Base-by-base conservation (phyloP, 2,329 filamentous ascomycete genomes). In the Diaporthe ampelina region DNA sequence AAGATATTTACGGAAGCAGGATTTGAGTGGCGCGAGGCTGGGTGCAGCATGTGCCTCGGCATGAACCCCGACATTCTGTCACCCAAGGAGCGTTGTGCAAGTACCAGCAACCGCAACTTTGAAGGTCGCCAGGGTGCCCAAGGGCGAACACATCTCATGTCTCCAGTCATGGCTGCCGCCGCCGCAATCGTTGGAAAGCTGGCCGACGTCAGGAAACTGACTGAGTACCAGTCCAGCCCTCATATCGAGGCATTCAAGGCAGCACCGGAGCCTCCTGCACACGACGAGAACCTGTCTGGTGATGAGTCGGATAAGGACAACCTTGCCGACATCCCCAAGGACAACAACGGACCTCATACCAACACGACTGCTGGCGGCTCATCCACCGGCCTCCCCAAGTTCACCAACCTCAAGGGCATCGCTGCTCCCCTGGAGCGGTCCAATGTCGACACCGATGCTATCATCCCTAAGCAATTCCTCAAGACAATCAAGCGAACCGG, bases 401-500 rank as follows among this genome's bases (percentile, higher is more conserved):
- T 98, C 85, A 91, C 91, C 32, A 90, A 91, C 61, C 90, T 97
- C 78, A 96, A 94, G 85, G 97, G 96, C 74, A 93, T 96, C 77
- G 95, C 95, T 1, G 97, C 95, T 15, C 94, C 95, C 3, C 87
- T 99, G 84, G 94, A 98, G 76, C 91, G 94, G 79, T 89, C 93
- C 78, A 99, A 99, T 83, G 92, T 98, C 79, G 97, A 99, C 86
- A 99, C 97, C n/a, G 97, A 99, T 81, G 96, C 96, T 81, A 98
- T 98, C 84, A 99, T 99, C 79, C 97, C 97, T 77, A 99, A 99
- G 86, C 97, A 99, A 83, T 99, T 98, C 87, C 90, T 99, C 77
- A 99, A 98, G 88, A 99, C 97, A 54, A 98, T 98, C 86, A 98
- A 98, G 90, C 94, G 97, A 74, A 97, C 96, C 1, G 97, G 97